phyloP scores from a whole-genome alignment of 257 asterid species.

The Verbascum thapsus region DNA sequence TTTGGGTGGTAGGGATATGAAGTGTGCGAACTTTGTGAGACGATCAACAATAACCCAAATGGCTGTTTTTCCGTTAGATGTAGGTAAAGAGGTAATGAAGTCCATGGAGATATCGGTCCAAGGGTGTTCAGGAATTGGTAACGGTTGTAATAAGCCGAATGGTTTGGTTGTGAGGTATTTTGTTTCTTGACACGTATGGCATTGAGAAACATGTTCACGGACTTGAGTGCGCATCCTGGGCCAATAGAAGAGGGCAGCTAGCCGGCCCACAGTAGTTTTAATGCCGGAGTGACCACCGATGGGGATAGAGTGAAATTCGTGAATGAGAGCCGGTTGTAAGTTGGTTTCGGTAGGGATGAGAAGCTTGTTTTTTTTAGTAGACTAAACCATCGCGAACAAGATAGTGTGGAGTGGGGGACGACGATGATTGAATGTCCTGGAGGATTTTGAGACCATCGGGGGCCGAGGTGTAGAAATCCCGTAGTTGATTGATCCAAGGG shows the following conservation, averaged over 20 bases:
- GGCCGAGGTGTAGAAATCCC: too few species aligned
- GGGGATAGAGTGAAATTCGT: neutral
- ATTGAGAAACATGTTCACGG: neutral
- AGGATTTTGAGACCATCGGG: too few species aligned
- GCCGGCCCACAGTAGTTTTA: neutral
- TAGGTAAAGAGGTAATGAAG: neutral
- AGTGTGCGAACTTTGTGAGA: neutral
- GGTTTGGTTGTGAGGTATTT: neutral
- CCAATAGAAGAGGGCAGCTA: neutral
- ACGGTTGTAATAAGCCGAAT: neutral
- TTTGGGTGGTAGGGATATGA: neutral
- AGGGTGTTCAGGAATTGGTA: neutral
- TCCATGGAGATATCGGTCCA: neutral
- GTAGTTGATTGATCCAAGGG: too few species aligned
- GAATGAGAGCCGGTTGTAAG: neutral
- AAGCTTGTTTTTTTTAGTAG: neutral
- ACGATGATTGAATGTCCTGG: too few species aligned
- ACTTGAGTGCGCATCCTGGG: neutral
- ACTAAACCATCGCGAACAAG: neutral
- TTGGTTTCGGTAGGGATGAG: neutral
- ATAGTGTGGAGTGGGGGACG: too few species aligned
- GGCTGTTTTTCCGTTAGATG: neutral
- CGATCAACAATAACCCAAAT: neutral
- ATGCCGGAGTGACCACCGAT: neutral
- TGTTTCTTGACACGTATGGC: neutral